Conservation (phyloP, 768 basidiomycete species). For the Stropharia rugosoannulata region DNA sequence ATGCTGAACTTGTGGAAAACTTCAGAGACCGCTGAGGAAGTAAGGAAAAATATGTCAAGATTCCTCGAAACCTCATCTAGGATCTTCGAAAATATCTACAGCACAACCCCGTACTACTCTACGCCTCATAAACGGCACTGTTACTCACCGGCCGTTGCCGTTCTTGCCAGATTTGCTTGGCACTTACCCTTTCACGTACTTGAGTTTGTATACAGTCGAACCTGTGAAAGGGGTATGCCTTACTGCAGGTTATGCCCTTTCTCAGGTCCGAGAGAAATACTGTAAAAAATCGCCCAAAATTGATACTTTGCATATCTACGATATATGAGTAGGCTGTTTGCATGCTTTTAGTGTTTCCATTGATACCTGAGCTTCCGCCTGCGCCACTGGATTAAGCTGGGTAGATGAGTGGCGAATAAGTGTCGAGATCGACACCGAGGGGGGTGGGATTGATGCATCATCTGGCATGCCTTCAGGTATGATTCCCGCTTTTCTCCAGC, state of each 20-base stretch:
- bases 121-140: too few species aligned
- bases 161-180: too few species aligned
- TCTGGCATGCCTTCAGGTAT: constrained; percentile 17
- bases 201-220: constrained; percentile 8
- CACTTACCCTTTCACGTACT: too few species aligned
- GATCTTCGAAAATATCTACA: too few species aligned
- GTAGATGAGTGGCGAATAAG: constrained; percentile 13
- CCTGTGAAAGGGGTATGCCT: constrained; percentile 13
- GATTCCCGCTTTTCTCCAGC: constrained; percentile 37
- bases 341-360: neutral
- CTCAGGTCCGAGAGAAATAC: constrained; percentile 7
- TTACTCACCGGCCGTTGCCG: too few species aligned
- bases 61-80: too few species aligned
- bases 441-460: constrained; percentile 1
- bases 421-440: constrained; percentile 20
- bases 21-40: too few species aligned
- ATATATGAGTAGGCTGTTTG: neutral
- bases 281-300: constrained; percentile 4
- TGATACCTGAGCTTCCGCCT: constrained; percentile 21
- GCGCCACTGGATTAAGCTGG: constrained; percentile 8
- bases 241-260: constrained; percentile 7
- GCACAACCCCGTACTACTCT: too few species aligned
- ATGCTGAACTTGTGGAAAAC: too few species aligned
- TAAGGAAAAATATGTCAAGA: too few species aligned
- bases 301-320: neutral